Evolutionary conservation across 306 rosid species (phyloP).

Genomic region (Lathyrus aphaca): DNA sequence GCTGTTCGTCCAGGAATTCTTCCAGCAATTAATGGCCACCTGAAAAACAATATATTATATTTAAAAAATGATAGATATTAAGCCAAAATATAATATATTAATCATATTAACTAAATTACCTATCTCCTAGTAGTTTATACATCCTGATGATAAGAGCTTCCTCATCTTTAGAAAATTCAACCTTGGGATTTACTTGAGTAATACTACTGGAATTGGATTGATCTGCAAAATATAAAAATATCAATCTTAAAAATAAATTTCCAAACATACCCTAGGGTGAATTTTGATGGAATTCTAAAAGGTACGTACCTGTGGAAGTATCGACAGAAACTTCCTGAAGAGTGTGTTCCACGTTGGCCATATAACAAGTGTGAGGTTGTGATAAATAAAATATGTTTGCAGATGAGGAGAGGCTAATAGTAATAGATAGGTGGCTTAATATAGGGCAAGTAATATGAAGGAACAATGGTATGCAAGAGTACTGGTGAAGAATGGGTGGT

Average conservation of each 20-base stretch:
- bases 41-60: constrained; percentile 3
- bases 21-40: constrained; percentile 93
- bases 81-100: neutral
- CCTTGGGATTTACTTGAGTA: constrained; percentile 49
- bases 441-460: constrained; percentile 33
- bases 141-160: constrained; percentile 79
- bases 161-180: constrained; percentile 78
- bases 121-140: constrained; percentile 81
- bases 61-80: neutral
- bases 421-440: constrained; percentile 34
- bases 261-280: too few relatives aligned
- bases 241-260: too few relatives aligned
- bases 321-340: constrained; percentile 41
- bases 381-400: constrained; percentile 23
- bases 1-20: constrained; percentile 97
- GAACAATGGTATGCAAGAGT: neutral
- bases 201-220: constrained; percentile 18
- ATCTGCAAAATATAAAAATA: constrained; percentile 47
- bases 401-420: constrained; percentile 30
- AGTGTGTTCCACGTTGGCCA: constrained; percentile 56
- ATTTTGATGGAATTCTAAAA: neutral
- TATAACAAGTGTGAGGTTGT: neutral
- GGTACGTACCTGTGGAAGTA: constrained; percentile 56
- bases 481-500: constrained; percentile 18
- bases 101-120: constrained; percentile 46